phyloP scores from a whole-genome alignment of 768 basidiomycete genomes.

The Suillus placidus region DNA sequence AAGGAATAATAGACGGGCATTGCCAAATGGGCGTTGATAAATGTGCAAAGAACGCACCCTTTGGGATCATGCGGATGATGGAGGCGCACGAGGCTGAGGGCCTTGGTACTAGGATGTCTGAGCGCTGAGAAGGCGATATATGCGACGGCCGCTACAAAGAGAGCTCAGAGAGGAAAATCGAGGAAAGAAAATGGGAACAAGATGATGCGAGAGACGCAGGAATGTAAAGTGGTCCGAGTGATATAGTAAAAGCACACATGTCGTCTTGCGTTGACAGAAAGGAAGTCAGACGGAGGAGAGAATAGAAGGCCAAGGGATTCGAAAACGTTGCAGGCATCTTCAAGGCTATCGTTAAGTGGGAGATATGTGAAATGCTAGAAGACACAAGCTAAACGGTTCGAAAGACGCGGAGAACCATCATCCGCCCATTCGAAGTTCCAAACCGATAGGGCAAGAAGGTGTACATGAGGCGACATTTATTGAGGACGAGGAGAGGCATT shows the following conservation, averaged over 20 bases:
- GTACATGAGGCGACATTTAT: too few relatives aligned
- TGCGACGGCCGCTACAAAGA: not conserved
- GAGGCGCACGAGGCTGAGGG: not conserved
- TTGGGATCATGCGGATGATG: not conserved
- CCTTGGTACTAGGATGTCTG: not conserved
- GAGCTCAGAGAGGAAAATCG: not conserved
- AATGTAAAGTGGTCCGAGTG: not conserved
- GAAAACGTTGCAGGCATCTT: not conserved
- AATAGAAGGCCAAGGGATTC: not conserved
- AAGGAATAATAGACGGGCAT: not conserved
- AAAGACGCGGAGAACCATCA: too few relatives aligned
- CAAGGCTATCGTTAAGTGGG: not conserved
- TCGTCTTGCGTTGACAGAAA: not conserved
- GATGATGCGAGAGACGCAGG: not conserved
- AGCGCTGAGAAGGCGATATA: not conserved
- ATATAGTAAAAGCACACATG: not conserved
- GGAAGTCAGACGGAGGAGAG: not conserved
- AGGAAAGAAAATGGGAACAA: not conserved
- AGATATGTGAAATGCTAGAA: not conserved
- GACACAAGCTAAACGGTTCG: not conserved
- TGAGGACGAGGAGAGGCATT: too few relatives aligned
- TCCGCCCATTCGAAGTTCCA: too few relatives aligned
- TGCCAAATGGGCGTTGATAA: not conserved
- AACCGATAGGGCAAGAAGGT: too few relatives aligned
- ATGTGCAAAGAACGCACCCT: not conserved